A percentile compares a stretch with the other conserved stretches of the same genome.
Evolutionary conservation across 2,329 filamentous ascomycete species (phyloP).

Genomic region (Didymosphaeria variabile): DNA sequence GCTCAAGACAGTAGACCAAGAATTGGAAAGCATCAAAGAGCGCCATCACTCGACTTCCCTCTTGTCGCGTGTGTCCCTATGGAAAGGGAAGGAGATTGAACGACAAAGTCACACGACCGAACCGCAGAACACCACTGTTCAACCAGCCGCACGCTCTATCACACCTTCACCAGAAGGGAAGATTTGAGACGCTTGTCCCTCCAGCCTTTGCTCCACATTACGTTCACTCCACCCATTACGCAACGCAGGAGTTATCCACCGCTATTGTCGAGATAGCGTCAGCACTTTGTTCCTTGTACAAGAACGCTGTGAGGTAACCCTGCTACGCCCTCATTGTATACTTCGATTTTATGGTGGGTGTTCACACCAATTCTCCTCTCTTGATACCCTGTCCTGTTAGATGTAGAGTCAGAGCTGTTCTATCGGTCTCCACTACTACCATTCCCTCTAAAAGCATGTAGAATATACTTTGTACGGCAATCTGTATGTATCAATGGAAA

Average conservation of each 20-base stretch:
- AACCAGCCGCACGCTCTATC: background rate
- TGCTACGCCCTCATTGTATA: background rate
- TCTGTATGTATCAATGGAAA: background rate
- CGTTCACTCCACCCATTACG: background rate
- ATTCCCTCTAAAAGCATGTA: slow-evolving; percentile 3
- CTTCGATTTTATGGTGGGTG: background rate
- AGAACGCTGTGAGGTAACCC: background rate
- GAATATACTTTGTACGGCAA: background rate
- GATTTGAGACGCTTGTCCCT: background rate
- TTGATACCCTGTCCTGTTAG: slow-evolving; percentile 38
- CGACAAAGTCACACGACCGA: background rate
- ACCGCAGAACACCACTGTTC: background rate
- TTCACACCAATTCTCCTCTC: slow-evolving; percentile 38
- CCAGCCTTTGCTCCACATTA: background rate
- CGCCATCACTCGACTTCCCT: slow-evolving; percentile 2
- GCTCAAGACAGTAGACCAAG: slow-evolving; percentile 6
- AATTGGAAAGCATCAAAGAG: slow-evolving; percentile 11
- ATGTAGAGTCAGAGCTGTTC: background rate
- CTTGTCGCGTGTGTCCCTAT: background rate
- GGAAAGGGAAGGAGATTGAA: slow-evolving; percentile 1
- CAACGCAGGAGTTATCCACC: background rate
- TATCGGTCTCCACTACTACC: slow-evolving; percentile 10
- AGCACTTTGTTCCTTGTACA: background rate
- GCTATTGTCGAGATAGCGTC: background rate
- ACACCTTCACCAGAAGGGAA: background rate